Percentiles rank a stretch among this genome's conserved stretches.
Evolutionary conservation across 1,284 basidiomycete species (phyloP).

Genomic region (Ustilago cynodontis): DNA sequence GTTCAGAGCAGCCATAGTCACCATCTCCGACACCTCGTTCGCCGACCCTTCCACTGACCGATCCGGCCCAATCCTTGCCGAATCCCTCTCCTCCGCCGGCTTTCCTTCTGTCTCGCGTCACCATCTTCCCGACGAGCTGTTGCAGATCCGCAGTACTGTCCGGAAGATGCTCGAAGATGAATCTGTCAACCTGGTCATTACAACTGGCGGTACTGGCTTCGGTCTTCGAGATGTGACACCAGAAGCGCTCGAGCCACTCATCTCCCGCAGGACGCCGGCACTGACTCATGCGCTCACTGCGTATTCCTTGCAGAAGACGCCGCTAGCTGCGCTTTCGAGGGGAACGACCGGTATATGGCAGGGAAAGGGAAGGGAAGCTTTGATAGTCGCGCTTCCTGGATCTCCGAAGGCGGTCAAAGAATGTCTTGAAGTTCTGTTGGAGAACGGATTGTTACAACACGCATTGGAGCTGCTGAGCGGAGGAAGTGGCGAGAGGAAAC

Average conservation of each 20-base stretch:
- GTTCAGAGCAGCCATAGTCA: conserved; percentile 29
- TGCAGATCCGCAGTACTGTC: conserved; percentile 8
- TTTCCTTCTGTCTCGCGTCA: conserved; percentile 15
- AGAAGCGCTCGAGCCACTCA: conserved; percentile 80
- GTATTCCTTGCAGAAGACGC: conserved; percentile 79
- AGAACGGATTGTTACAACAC: conserved; percentile 74
- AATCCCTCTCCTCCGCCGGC: conserved; percentile 8
- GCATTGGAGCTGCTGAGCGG: conserved; percentile 82
- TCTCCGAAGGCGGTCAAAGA: conserved; percentile 86
- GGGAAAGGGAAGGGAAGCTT: conserved; percentile 71
- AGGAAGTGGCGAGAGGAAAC: conserved; percentile 77
- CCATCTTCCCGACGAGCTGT: conserved; percentile 47
- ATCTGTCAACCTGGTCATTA: conserved; percentile 71
- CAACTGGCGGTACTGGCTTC: conserved; percentile 88
- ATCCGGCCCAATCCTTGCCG: conserved; percentile 50
- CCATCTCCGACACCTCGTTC: conserved; percentile 57
- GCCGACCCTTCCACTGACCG: conserved; percentile 36
- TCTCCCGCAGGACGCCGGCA: conserved; percentile 81
- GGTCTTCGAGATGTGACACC: conserved; percentile 82
- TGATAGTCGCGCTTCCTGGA: conserved; percentile 84
- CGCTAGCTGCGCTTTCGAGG: conserved; percentile 83
- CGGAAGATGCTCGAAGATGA: conserved; percentile 21
- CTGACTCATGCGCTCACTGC: conserved; percentile 82
- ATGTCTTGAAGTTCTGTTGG: conserved; percentile 78
- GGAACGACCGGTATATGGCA: conserved; percentile 79